Evolutionary conservation across 768 basidiomycete species (phyloP).

Genomic region (Phanerochaete sordida): DNA sequence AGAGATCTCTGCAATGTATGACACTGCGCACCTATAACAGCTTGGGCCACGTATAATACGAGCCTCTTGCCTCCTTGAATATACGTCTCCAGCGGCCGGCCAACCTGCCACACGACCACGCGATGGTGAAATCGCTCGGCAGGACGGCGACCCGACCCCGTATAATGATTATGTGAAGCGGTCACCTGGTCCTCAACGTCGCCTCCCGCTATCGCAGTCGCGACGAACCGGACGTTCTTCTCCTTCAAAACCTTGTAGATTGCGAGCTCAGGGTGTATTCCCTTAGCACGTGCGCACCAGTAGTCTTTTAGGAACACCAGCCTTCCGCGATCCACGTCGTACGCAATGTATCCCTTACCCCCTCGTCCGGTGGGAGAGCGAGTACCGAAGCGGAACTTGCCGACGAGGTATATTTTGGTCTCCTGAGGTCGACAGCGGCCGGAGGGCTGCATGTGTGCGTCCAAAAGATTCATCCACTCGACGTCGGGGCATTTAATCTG

Average conservation of each 20-base stretch:
- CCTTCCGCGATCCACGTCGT: background rate
- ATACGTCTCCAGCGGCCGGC: background rate
- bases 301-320: slow-evolving; percentile 3
- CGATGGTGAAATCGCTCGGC: background rate
- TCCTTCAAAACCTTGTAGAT: background rate
- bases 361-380: background rate
- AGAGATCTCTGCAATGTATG: background rate
- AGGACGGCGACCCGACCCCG: background rate
- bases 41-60: background rate
- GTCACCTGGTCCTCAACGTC: background rate
- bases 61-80: background rate
- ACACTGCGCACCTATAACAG: background rate
- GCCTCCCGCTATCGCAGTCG: background rate
- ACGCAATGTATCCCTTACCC: background rate
- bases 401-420: background rate
- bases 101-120: background rate
- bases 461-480: background rate
- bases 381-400: background rate
- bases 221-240: background rate
- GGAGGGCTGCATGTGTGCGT: background rate
- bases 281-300: background rate
- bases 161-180: background rate
- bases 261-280: background rate
- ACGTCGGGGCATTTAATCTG: background rate
- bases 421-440: no score